Base-by-base conservation (phyloP, 768 basidiomycete species). In the Tricholoma flavovirens region DNA sequence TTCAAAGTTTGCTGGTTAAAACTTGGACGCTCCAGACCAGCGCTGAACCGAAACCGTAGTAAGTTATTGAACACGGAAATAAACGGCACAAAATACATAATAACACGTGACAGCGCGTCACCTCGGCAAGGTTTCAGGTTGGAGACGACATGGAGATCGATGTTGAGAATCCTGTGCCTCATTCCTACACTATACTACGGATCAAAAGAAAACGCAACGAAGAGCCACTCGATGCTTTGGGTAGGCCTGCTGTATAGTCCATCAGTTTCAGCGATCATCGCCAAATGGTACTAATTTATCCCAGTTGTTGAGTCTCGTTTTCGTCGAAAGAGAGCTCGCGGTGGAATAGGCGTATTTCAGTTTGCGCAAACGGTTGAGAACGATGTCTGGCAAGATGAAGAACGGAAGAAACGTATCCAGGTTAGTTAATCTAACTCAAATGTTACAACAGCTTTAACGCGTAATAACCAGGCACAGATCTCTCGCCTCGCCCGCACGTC, bases 201-300 rank as follows among this genome's bases (percentile, higher is more conserved):
- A 90, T 92, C 69, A 92, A 92, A 68, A 79, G 90, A 32, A 91
- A 90, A 64, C 77, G 90, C 21, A 87, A 81, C 33, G 90, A 92
- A 61, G 90, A 90, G 64, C 87, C 90, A 33, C 73, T 91, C 48
- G 90, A 92, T 71, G 90, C 87, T 33, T 75, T 92, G 60, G 86
- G 90, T 87, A 73, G 62, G 75, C 33, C 53, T 68, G 36, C 22
- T 46, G 21, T 43, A 17, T 33, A 38, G 15, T 33, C 48, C 59
- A 55, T 26, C 36, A 60, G 48, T 56, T 55, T 49, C n/a, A 32
- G 45, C 53, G 54, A 51, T 38, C 50, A 51, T 29, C 56, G 54
- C 46, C 53, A 49, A 50, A 60, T 51, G 36, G 30, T 40, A 55
- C 55, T 58, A 58, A 59, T 56, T 49, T 30, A 53, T 54, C 19